These are phyloP conservation scores for Rhizopogon vinicolor DNA, from an alignment of 768 basidiomycete genomes.

Conservation along the genomic window DNA sequence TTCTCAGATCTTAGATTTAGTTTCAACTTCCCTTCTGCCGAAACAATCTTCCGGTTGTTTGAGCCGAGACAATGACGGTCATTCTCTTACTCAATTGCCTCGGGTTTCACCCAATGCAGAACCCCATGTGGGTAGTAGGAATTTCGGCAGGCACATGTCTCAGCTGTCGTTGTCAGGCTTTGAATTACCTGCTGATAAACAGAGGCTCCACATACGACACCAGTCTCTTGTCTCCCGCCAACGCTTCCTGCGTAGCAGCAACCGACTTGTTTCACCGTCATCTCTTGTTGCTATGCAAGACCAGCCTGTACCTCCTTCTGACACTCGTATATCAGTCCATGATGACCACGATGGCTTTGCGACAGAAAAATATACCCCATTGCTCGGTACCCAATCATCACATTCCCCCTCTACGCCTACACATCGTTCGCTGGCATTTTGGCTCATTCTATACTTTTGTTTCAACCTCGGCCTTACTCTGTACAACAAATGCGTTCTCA, in stretches of 20 bases:
- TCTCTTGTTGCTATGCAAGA: not conserved
- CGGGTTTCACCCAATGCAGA: not conserved
- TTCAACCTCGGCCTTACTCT: slow-evolving; percentile 92
- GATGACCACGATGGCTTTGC: not conserved
- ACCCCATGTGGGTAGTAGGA: not conserved
- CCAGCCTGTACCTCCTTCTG: slow-evolving; percentile 8
- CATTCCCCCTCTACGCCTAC: slow-evolving; percentile 8
- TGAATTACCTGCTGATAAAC: not conserved
- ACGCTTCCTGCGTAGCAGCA: not conserved
- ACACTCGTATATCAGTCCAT: slow-evolving; percentile 1
- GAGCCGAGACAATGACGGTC: not conserved
- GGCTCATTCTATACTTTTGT: slow-evolving; percentile 81
- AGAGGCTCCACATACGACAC: not conserved
- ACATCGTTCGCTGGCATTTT: slow-evolving; percentile 36
- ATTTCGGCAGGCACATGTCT: not conserved
- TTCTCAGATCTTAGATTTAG: not conserved
- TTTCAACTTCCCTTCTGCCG: not conserved
- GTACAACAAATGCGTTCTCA: slow-evolving; percentile 92
- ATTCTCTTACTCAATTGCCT: not conserved
- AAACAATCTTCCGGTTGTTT: not conserved
- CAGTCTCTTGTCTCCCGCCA: not conserved
- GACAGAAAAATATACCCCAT: not conserved
- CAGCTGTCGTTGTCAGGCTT: not conserved
- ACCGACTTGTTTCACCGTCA: not conserved
- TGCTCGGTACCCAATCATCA: not conserved